Conservation (phyloP, 345 rosid genomes). For the Punica granatum region DNA sequence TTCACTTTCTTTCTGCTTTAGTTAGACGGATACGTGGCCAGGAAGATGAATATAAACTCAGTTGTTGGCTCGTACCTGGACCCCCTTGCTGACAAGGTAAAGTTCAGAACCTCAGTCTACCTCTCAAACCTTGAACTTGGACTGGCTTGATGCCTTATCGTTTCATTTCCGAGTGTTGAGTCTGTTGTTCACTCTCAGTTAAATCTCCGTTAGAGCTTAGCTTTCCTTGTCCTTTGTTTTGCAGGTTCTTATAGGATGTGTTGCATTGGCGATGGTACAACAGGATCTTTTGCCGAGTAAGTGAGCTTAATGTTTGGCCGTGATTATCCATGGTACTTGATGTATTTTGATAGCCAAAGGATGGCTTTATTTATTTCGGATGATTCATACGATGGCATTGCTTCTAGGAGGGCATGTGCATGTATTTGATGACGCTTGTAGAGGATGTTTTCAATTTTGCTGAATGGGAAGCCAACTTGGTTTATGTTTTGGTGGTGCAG, state of each 20-base stretch:
- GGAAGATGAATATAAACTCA: slow-evolving; percentile 82
- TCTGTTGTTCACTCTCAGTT: too few relatives aligned
- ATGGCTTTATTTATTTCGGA: neutral
- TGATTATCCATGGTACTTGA: neutral
- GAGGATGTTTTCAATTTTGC: neutral
- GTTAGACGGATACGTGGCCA: slow-evolving; percentile 91
- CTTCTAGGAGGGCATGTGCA: too few relatives aligned
- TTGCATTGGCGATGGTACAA: slow-evolving; percentile 82
- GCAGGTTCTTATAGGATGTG: slow-evolving; percentile 90
- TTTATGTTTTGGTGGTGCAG: slow-evolving; percentile 20
- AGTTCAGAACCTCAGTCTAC: neutral
- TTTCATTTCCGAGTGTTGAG: too few relatives aligned
- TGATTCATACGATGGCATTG: too few relatives aligned
- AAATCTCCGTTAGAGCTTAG: neutral
- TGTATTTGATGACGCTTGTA: neutral
- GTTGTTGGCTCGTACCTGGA: slow-evolving; percentile 97
- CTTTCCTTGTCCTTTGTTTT: slow-evolving; percentile 9
- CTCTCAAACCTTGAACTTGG: neutral
- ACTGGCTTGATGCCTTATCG: neutral
- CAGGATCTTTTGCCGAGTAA: slow-evolving; percentile 73
- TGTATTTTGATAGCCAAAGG: neutral
- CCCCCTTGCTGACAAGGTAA: slow-evolving; percentile 97
- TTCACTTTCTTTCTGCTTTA: slow-evolving; percentile 13
- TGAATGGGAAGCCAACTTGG: neutral
- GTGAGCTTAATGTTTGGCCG: slow-evolving; percentile 16